A percentile compares a stretch with the other conserved stretches of the same genome.
Evolutionary conservation across 495 filamentous ascomycete species (phyloP).

Genomic region (Beverwykella pulmonaria): DNA sequence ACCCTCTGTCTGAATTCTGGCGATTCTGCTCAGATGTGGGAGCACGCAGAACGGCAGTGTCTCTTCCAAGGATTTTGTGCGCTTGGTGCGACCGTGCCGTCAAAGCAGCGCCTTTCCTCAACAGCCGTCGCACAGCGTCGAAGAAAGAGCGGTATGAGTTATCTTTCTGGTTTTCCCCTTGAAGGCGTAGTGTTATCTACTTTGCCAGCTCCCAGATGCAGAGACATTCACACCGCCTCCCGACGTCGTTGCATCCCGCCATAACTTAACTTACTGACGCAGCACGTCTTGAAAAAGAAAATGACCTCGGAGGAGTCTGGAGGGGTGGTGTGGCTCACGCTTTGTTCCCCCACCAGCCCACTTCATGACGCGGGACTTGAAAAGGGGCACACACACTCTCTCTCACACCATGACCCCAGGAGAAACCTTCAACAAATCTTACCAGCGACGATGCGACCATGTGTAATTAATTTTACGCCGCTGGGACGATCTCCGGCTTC

Average conservation of each 20-base stretch:
- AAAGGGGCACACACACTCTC: conserved; percentile 19
- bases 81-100: conserved; percentile 10
- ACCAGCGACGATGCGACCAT: neutral
- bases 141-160: conserved; percentile 38
- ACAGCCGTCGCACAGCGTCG: conserved; percentile 10
- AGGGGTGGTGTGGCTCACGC: conserved; percentile 11
- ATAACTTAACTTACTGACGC: neutral
- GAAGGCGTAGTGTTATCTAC: conserved; percentile 26
- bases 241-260: neutral
- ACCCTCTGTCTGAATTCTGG: no score
- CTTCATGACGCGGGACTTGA: conserved; percentile 18
- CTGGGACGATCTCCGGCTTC: conserved; percentile 30
- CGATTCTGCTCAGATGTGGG: no score
- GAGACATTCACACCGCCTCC: conserved; percentile 18
- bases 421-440: neutral
- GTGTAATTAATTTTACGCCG: conserved; percentile 26
- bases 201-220: conserved; percentile 24
- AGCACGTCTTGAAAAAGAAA: neutral
- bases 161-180: conserved; percentile 19
- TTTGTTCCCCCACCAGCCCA: conserved; percentile 21
- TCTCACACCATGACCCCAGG: conserved; percentile 1
- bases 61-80: neutral
- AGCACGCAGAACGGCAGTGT: neutral
- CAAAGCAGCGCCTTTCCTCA: neutral
- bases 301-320: neutral